Conservation (phyloP, 345 rosid species). For the Salix caprea region DNA sequence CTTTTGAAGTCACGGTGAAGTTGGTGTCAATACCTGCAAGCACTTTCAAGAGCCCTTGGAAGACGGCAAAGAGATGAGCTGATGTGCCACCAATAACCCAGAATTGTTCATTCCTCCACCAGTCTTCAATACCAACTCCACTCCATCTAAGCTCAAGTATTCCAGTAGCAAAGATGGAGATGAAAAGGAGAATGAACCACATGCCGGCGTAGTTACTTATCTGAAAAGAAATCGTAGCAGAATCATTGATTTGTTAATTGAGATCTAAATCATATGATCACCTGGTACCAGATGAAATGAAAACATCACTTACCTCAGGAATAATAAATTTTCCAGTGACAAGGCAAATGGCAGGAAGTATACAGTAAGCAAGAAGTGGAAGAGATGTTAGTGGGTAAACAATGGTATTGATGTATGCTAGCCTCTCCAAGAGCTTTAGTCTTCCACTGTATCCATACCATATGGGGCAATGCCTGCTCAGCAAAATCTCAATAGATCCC, state of each 20-base stretch:
- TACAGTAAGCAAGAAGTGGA: constrained; percentile 88
- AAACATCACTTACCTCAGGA: constrained; percentile 65
- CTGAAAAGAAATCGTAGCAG: constrained; percentile 35
- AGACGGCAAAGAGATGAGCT: constrained; percentile 95
- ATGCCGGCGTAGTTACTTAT: constrained; percentile 97
- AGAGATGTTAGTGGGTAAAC: constrained; percentile 93
- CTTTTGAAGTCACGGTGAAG: constrained; percentile 96
- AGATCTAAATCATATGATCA: neutral
- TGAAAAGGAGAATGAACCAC: constrained; percentile 95
- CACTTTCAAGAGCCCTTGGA: constrained; percentile 94
- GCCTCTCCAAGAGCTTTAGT: constrained; percentile 76
- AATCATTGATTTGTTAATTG: neutral
- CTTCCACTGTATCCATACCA: constrained; percentile 95
- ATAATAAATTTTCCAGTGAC: constrained; percentile 88
- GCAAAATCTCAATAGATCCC: constrained; percentile 92
- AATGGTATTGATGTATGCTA: constrained; percentile 94
- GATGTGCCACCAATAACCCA: constrained; percentile 99
- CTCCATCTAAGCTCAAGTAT: constrained; percentile 97
- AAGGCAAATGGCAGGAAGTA: constrained; percentile 95
- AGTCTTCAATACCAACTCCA: constrained; percentile 88
- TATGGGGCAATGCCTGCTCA: constrained; percentile 98
- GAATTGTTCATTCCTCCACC: constrained; percentile 99
- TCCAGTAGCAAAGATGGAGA: constrained; percentile 81
- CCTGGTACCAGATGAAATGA: neutral
- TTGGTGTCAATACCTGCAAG: constrained; percentile 97